Percentiles rank a stretch among this genome's conserved stretches.
phyloP scores from a whole-genome alignment of 441 rosid species.

The Gossypium lobatum region DNA sequence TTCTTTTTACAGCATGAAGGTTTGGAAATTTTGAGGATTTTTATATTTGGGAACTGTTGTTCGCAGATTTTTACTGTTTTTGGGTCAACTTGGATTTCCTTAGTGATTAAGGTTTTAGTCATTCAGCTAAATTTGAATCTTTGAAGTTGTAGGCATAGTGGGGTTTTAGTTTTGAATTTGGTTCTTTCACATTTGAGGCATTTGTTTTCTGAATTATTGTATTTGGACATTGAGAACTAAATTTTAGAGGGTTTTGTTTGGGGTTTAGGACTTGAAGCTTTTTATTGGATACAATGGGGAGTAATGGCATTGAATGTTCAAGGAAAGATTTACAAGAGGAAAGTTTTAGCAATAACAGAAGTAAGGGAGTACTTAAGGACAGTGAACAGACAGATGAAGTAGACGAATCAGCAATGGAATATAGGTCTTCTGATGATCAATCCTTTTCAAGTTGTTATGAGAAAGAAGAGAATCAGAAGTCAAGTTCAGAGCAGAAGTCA shows the following conservation, averaged over 20 bases:
- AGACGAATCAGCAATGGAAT: conserved; percentile 23
- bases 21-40: conserved; percentile 8
- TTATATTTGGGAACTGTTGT: conserved; percentile 8
- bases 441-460: conserved; percentile 12
- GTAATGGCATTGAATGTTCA: conserved; percentile 42
- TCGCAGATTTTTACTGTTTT: conserved; percentile 15
- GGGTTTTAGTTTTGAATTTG: conserved; percentile 5
- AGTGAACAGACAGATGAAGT: conserved; percentile 19
- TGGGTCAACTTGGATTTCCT: conserved; percentile 6
- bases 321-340: conserved; percentile 29
- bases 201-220: conserved; percentile 8
- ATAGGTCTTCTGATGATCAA: conserved; percentile 22
- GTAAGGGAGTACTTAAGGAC: conserved; percentile 22
- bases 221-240: conserved; percentile 9
- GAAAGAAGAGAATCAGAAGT: conserved; percentile 20
- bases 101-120: conserved; percentile 9
- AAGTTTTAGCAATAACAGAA: conserved; percentile 19
- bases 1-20: conserved; percentile 1
- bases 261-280: conserved; percentile 20
- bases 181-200: neutral
- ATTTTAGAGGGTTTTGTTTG: conserved; percentile 4
- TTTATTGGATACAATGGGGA: conserved; percentile 39
- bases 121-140: conserved; percentile 3
- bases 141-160: conserved; percentile 1
- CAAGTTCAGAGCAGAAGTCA: conserved; percentile 28